Evolutionary conservation across 192 early-diverging fungal genomes (phyloP).

Genomic region (Paraglomus occultum): DNA sequence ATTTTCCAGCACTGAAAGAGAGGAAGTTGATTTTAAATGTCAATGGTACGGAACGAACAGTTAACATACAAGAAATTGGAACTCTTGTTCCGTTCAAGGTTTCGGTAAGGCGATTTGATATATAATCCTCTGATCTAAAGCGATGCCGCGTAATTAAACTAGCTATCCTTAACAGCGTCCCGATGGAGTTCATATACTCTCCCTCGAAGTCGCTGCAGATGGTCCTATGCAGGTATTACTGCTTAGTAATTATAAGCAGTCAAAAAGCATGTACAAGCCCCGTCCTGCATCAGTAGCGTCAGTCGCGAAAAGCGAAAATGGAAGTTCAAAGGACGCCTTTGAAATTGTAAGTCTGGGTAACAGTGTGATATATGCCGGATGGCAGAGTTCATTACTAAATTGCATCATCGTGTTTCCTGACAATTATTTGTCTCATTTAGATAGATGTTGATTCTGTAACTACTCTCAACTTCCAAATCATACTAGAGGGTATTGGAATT

Average conservation of each 20-base stretch:
- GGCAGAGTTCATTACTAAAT: background rate
- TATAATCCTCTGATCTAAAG: background rate
- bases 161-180: background rate
- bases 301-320: background rate
- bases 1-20: slow-evolving; percentile 69
- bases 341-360: slow-evolving; percentile 18
- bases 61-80: slow-evolving; percentile 91
- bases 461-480: slow-evolving; percentile 63
- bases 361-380: slow-evolving; percentile 26
- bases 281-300: slow-evolving; percentile 30
- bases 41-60: slow-evolving; percentile 69
- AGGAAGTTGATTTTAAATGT: slow-evolving; percentile 77
- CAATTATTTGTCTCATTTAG: slow-evolving; percentile 50
- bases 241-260: slow-evolving; percentile 64
- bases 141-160: background rate
- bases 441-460: slow-evolving; percentile 51
- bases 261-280: slow-evolving; percentile 61
- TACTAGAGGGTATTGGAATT: slow-evolving; percentile 86
- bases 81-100: slow-evolving; percentile 82
- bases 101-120: slow-evolving; percentile 42
- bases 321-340: slow-evolving; percentile 4
- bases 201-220: slow-evolving; percentile 73
- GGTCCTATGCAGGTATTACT: slow-evolving; percentile 67
- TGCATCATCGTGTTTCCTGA: too few relatives aligned
- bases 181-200: slow-evolving; percentile 47